Conservation (phyloP, 2,329 filamentous ascomycete species). For the Capronia americana region DNA sequence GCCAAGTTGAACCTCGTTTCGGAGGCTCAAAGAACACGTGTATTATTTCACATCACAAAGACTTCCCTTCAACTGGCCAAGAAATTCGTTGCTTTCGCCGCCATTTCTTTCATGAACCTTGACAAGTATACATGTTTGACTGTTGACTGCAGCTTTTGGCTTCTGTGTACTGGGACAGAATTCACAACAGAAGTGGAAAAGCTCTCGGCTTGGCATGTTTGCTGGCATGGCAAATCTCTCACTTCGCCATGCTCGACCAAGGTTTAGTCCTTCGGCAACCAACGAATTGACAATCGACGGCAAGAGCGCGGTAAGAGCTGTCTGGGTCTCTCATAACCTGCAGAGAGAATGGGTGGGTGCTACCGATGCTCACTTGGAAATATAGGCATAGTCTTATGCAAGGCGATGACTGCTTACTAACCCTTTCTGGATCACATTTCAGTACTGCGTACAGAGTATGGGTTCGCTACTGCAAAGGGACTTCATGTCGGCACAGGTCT, state of each 20-base stretch:
- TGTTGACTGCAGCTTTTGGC: background rate
- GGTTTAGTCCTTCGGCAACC: too few species aligned
- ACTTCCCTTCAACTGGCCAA: background rate
- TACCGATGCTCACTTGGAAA: background rate
- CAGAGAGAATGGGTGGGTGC: background rate
- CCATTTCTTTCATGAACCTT: background rate
- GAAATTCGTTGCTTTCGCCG: background rate
- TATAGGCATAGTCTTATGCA: background rate
- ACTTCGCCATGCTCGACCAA: background rate
- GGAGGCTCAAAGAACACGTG: conserved; percentile 9
- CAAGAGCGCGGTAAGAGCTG: background rate
- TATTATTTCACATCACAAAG: background rate
- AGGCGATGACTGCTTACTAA: conserved; percentile 2
- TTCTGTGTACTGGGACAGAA: background rate
- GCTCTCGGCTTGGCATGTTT: background rate
- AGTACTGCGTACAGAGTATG: too few species aligned
- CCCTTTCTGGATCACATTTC: background rate
- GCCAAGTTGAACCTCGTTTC: background rate
- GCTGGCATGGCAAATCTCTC: background rate
- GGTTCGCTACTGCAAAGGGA: too few species aligned
- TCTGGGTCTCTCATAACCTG: background rate
- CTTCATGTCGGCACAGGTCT: too few species aligned
- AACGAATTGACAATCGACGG: background rate
- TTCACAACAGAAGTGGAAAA: background rate
- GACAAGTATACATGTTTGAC: background rate